These are phyloP conservation scores for Pseudogymnoascus sp. DNA, from an alignment of 2,329 filamentous ascomycete species.

Conservation along the genomic window DNA sequence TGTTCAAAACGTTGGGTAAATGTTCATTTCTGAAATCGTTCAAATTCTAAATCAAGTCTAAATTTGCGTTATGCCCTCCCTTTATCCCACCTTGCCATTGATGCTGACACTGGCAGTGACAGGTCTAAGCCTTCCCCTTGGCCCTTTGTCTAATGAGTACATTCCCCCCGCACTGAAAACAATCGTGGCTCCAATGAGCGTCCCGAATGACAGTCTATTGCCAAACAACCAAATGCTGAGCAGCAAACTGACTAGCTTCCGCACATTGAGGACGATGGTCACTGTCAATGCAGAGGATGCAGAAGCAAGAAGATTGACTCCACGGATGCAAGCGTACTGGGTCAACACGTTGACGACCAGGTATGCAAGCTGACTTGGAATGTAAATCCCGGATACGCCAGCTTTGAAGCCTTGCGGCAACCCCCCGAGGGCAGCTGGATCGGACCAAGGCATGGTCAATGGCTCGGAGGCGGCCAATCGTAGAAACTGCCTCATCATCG, in stretches of 20 bases:
- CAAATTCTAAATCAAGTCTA: constrained; percentile 8
- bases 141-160: constrained; percentile 67
- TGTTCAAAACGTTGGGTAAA: neutral
- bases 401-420: constrained; percentile 35
- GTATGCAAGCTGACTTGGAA: constrained; percentile 66
- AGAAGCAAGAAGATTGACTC: constrained; percentile 88
- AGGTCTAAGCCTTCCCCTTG: constrained; percentile 24
- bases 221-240: constrained; percentile 93
- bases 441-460: constrained; percentile 39
- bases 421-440: constrained; percentile 17
- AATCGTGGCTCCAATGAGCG: constrained; percentile 70
- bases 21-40: neutral
- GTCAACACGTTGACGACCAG: constrained; percentile 74
- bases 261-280: constrained; percentile 90
- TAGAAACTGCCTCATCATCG: constrained; percentile 56
- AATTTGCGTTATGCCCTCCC: constrained; percentile 1
- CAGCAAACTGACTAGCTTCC: constrained; percentile 85
- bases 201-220: constrained; percentile 68
- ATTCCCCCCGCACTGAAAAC: constrained; percentile 89
- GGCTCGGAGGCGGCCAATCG: constrained; percentile 58
- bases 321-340: constrained; percentile 90
- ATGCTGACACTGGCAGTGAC: constrained; percentile 18
- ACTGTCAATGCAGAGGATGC: constrained; percentile 88
- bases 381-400: constrained; percentile 31
- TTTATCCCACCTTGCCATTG: constrained; percentile 23